Percentiles rank a stretch among this genome's conserved stretches.
phyloP scores from a whole-genome alignment of 202 grass and related monocot genomes.

The Carex arenaria region DNA sequence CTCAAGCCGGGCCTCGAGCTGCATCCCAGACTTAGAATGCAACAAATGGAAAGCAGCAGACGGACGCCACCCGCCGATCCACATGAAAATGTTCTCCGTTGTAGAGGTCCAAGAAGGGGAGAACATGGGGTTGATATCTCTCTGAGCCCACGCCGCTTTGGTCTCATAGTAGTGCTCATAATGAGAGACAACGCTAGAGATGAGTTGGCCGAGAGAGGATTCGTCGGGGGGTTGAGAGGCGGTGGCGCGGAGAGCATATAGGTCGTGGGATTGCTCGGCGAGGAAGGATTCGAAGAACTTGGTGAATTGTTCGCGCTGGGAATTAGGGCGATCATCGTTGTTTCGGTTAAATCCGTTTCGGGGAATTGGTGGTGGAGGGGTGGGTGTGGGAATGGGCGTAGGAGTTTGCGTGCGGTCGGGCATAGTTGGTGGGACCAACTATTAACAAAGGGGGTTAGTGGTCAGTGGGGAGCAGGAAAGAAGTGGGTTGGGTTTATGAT shows the following conservation, averaged over 20 bases:
- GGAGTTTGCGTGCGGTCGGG: not conserved
- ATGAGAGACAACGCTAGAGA: conserved; percentile 43
- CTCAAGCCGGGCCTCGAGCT: conserved; percentile 44
- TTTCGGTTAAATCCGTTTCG: not conserved
- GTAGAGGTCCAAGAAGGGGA: conserved; percentile 64
- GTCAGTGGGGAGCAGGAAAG: conserved; percentile 2
- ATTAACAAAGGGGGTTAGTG: too few species aligned
- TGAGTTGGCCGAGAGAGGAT: conserved; percentile 16
- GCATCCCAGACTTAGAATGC: conserved; percentile 61
- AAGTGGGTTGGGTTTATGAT: not conserved
- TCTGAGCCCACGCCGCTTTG: conserved; percentile 38
- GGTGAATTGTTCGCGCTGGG: conserved; percentile 31
- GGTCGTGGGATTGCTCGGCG: conserved; percentile 49
- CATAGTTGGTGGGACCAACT: not conserved
- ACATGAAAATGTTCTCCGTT: conserved; percentile 78
- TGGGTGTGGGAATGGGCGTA: not conserved
- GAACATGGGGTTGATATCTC: conserved; percentile 53
- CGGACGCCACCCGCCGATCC: conserved; percentile 83
- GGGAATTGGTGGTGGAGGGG: not conserved
- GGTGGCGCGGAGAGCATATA: conserved; percentile 39
- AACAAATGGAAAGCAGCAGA: conserved; percentile 61
- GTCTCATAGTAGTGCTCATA: conserved; percentile 70
- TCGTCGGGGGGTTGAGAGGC: not conserved
- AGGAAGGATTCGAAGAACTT: conserved; percentile 56
- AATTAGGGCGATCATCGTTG: not conserved